A percentile compares a stretch with the other conserved stretches of the same genome.
These are phyloP conservation scores for Suillus cothurnatus DNA, from an alignment of 768 basidiomycete genomes.

Conservation along the genomic window DNA sequence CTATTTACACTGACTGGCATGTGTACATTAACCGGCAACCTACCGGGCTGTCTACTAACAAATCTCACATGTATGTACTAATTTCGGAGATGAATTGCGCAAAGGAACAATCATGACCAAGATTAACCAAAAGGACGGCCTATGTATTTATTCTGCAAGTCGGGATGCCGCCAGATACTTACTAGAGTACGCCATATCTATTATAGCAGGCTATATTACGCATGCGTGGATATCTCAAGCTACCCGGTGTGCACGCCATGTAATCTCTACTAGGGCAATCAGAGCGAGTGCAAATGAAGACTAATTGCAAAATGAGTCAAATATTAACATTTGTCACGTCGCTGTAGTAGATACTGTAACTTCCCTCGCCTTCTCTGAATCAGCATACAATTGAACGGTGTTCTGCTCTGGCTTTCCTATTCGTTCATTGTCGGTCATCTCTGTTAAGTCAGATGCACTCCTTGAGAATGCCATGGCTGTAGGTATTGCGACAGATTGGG, in stretches of 20 bases:
- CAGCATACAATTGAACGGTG: not conserved
- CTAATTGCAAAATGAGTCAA: too few relatives aligned
- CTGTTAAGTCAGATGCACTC: not conserved
- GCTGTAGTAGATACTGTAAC: too few relatives aligned
- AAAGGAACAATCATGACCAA: not conserved
- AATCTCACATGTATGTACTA: not conserved
- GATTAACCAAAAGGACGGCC: too few relatives aligned
- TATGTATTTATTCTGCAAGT: not conserved
- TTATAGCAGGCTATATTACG: not conserved
- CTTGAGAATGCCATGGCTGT: not conserved
- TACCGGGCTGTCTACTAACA: not conserved
- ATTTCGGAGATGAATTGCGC: not conserved
- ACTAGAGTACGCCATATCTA: not conserved
- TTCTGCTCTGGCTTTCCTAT: not conserved
- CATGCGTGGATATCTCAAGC: not conserved
- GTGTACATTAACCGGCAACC: not conserved
- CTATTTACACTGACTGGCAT: too few relatives aligned
- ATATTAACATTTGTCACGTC: not conserved
- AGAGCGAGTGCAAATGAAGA: not conserved
- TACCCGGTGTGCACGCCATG: not conserved
- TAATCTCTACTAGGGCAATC: not conserved
- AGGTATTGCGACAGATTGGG: not conserved
- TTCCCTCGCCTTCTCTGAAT: not conserved
- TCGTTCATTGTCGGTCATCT: not conserved
- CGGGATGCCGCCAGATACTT: not conserved